These are phyloP conservation scores for Tetracentron sinense DNA, from an alignment of 164 flowering plant species.

Conservation along the genomic window DNA sequence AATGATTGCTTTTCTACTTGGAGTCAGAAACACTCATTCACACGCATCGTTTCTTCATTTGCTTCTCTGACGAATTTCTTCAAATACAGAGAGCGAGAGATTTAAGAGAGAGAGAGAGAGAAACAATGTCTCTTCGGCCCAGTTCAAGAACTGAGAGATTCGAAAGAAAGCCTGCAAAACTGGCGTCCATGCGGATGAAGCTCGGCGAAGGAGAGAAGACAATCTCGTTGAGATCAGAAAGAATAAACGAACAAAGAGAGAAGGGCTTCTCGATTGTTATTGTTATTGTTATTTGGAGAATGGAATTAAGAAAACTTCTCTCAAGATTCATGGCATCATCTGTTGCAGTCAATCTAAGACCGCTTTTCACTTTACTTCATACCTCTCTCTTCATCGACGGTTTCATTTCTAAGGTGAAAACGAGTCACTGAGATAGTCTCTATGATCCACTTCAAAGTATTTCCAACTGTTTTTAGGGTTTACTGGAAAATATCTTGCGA, in stretches of 20 bases:
- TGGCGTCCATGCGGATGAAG: slow-evolving; percentile 79
- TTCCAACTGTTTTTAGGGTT: no score
- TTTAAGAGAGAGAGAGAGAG: no score
- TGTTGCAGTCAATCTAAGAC: no score
- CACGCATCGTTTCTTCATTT: not conserved
- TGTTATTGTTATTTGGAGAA: no score
- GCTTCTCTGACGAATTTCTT: slow-evolving; percentile 4
- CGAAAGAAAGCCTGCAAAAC: slow-evolving; percentile 70
- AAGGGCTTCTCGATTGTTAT: slow-evolving; percentile 47
- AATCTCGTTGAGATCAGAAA: slow-evolving; percentile 85
- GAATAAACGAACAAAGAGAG: slow-evolving; percentile 68
- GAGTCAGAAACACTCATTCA: not conserved
- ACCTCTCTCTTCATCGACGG: no score
- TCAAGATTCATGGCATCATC: no score
- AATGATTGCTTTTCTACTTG: not conserved
- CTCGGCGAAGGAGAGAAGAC: slow-evolving; percentile 77
- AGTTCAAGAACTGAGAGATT: slow-evolving; percentile 52
- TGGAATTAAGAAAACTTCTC: no score
- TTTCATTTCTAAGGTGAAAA: no score
- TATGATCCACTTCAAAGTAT: no score
- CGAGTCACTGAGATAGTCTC: no score
- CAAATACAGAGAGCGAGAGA: slow-evolving; percentile 10
- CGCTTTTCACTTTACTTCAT: no score
- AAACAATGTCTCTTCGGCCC: slow-evolving; percentile 63
- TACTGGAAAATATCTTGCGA: no score